Percentiles rank a stretch among this genome's conserved stretches.
Conservation (phyloP, 2,329 filamentous ascomycete genomes). For the Aspergillus proliferans region DNA sequence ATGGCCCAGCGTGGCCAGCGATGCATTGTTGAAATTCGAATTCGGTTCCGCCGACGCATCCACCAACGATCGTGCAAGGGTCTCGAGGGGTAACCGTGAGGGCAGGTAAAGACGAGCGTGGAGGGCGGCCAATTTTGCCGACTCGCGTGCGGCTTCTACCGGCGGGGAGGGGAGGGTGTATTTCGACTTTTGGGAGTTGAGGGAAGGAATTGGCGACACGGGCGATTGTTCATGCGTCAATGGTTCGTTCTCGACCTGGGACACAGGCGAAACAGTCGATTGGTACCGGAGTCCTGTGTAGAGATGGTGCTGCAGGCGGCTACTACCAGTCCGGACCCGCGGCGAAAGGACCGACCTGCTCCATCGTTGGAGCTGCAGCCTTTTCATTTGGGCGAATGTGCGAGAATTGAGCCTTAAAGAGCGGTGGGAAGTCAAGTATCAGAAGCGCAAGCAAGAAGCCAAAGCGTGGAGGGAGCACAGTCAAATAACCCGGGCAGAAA, state of each 20-base stretch:
- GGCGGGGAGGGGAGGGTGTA: slow-evolving; percentile 63
- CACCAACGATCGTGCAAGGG: slow-evolving; percentile 77
- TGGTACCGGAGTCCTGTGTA: slow-evolving; percentile 34
- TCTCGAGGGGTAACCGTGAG: slow-evolving; percentile 73
- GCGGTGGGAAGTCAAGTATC: slow-evolving; percentile 4
- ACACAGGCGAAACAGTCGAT: slow-evolving; percentile 33
- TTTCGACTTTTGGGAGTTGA: slow-evolving; percentile 25
- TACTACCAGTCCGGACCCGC: slow-evolving; percentile 37
- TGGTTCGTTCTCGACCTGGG: slow-evolving; percentile 22
- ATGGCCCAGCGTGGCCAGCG: slow-evolving; percentile 72
- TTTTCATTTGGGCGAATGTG: slow-evolving; percentile 41
- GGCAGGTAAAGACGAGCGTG: slow-evolving; percentile 83
- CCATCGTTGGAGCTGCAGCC: slow-evolving; percentile 47
- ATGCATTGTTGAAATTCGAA: slow-evolving; percentile 78
- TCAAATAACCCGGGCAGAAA: slow-evolving; percentile 12
- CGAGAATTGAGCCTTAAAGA: slow-evolving; percentile 5
- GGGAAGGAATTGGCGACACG: slow-evolving; percentile 15
- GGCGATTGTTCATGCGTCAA: slow-evolving; percentile 20
- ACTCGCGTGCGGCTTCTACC: slow-evolving; percentile 59
- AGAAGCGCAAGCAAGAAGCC: slow-evolving; percentile 4
- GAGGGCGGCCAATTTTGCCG: slow-evolving; percentile 85
- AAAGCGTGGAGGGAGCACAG: neutral
- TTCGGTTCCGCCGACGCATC: slow-evolving; percentile 77
- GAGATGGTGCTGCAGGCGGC: slow-evolving; percentile 29
- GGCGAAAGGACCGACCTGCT: slow-evolving; percentile 46